A percentile compares a stretch with the other conserved stretches of the same genome.
Conservation (phyloP, 2,329 filamentous ascomycete species). For the Akanthomyces muscarius region DNA sequence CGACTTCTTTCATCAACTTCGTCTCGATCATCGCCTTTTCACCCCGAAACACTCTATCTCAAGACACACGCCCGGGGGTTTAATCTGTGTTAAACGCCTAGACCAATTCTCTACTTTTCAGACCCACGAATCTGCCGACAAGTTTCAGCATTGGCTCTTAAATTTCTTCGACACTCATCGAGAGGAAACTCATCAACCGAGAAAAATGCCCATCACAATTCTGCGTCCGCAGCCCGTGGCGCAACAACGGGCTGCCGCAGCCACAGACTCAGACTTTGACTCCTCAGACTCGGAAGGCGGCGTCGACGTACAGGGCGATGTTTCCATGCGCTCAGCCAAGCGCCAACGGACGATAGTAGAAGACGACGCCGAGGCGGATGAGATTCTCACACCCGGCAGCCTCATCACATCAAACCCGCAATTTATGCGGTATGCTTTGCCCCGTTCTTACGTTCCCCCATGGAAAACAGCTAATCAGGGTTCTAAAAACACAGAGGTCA, state of each 20-base stretch:
- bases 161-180: not conserved
- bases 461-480: not conserved
- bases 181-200: not conserved
- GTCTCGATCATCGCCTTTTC: not conserved
- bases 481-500: conserved; percentile 62
- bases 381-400: conserved; percentile 84
- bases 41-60: not conserved
- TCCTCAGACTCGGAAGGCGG: conserved; percentile 39
- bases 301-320: conserved; percentile 42
- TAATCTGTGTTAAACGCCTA: not conserved
- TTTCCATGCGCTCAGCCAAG: conserved; percentile 42
- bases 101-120: not conserved
- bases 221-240: conserved; percentile 37
- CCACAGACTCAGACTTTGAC: conserved; percentile 30
- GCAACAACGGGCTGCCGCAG: conserved; percentile 23
- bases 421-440: conserved; percentile 72
- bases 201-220: conserved; percentile 46
- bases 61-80: too few relatives aligned
- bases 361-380: conserved; percentile 30
- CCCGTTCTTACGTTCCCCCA: not conserved
- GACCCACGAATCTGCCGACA: not conserved
- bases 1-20: conserved; percentile 5
- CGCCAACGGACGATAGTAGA: conserved; percentile 30
- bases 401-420: conserved; percentile 86
- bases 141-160: too few relatives aligned